Conservation (phyloP, 2,329 filamentous ascomycete species). For the Colletotrichum lentis region DNA sequence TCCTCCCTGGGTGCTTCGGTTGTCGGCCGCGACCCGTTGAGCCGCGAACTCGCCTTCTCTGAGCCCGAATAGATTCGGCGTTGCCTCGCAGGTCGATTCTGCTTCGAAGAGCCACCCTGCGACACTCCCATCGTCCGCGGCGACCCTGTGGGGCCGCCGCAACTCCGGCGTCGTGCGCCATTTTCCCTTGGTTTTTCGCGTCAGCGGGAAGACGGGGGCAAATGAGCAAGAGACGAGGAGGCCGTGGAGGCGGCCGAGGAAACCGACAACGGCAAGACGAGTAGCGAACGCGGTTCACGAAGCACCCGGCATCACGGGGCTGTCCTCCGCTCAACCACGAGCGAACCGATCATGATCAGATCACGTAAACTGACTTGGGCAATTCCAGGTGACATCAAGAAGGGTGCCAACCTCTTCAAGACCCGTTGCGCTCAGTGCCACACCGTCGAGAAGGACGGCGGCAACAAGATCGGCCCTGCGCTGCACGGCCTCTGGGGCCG, state of each 20-base stretch:
- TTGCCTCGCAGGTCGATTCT: not conserved
- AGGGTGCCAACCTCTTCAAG: conserved; percentile 99
- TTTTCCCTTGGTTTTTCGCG: conserved; percentile 43
- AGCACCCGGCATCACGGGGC: not conserved
- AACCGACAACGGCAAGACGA: not conserved
- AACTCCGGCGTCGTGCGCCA: conserved; percentile 43
- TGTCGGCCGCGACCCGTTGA: conserved; percentile 30
- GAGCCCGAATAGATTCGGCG: not conserved
- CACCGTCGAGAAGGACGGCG: conserved; percentile 87
- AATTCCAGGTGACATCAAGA: conserved; percentile 81
- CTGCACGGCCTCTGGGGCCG: conserved; percentile 98
- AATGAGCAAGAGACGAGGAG: conserved; percentile 14
- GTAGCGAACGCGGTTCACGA: not conserved
- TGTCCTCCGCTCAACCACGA: not conserved
- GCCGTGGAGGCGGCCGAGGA: not conserved
- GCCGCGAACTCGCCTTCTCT: not conserved
- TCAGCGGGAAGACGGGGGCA: conserved; percentile 8
- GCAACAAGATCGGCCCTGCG: conserved; percentile 98
- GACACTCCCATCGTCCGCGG: conserved; percentile 1
- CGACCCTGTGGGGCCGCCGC: not conserved
- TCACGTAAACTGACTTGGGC: conserved; percentile 29
- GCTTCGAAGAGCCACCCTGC: not conserved
- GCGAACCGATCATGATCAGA: conserved; percentile 10
- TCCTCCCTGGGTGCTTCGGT: not conserved
- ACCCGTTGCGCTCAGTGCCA: conserved; percentile 99